Conservation (phyloP, 164 flowering plant genomes). For the Chimonanthus praecox region DNA sequence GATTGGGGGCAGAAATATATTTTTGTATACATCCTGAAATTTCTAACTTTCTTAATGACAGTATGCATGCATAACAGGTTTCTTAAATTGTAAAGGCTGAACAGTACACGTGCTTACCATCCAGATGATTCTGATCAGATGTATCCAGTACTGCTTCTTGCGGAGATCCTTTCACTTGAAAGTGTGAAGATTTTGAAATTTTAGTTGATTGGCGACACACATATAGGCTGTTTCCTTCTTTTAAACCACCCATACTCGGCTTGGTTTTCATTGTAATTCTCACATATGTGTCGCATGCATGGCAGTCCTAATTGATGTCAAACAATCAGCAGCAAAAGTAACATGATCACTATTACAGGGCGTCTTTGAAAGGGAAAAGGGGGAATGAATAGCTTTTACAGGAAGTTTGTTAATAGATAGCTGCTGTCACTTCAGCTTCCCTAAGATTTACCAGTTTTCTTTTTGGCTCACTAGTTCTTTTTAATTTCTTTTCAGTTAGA, state of each 20-base stretch:
- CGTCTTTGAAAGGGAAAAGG: not conserved
- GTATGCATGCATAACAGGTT: not conserved
- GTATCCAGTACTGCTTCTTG: constrained; percentile 14
- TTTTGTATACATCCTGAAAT: not conserved
- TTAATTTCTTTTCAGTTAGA: no score
- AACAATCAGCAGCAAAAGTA: not conserved
- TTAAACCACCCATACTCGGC: constrained; percentile 10
- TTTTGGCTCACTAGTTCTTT: no score
- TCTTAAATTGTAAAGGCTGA: not conserved
- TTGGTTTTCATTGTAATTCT: constrained; percentile 29
- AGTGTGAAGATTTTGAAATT: constrained; percentile 26
- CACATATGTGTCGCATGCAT: constrained; percentile 19
- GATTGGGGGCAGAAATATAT: not conserved
- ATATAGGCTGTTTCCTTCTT: constrained; percentile 23
- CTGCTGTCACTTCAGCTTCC: no score
- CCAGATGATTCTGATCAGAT: constrained; percentile 8
- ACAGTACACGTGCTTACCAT: constrained; percentile 16
- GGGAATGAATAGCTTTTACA: not conserved
- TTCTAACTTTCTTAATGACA: not conserved
- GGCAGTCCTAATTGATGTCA: not conserved
- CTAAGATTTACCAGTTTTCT: no score
- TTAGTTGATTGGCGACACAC: constrained; percentile 24
- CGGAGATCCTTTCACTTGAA: constrained; percentile 21
- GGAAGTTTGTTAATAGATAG: no score
- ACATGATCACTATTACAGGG: not conserved